phyloP scores from a whole-genome alignment of 257 asterid genomes.

The Solanum sitiens region DNA sequence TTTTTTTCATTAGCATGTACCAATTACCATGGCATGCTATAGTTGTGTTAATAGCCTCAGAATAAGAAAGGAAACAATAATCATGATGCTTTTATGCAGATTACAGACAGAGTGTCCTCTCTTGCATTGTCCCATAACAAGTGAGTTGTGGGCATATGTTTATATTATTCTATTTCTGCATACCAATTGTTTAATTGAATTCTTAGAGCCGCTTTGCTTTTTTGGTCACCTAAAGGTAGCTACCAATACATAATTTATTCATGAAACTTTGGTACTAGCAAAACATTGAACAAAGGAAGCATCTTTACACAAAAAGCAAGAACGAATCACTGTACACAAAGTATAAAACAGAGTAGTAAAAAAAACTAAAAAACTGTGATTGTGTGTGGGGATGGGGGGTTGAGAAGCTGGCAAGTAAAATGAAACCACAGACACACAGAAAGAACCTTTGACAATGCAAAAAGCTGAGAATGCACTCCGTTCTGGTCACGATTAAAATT shows the following conservation, averaged over 20 bases:
- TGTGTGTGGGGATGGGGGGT: not conserved
- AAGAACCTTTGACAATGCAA: conserved; percentile 86
- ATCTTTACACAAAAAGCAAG: not conserved
- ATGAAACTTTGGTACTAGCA: not conserved
- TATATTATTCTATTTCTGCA: not conserved
- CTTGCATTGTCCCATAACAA: not conserved
- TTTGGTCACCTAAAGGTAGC: not conserved
- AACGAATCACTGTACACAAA: not conserved
- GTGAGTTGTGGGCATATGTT: not conserved
- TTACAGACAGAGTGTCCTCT: not conserved
- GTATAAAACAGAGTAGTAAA: not conserved
- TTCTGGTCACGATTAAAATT: conserved; percentile 96
- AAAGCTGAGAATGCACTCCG: conserved; percentile 98
- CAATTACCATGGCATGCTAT: not conserved
- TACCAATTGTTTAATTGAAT: not conserved
- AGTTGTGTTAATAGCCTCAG: not conserved
- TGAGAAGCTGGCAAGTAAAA: not conserved
- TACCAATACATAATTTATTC: not conserved
- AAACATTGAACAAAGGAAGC: not conserved
- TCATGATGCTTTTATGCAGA: not conserved
- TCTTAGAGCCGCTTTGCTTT: not conserved
- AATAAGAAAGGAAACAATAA: not conserved
- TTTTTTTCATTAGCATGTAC: not conserved
- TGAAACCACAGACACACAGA: not conserved
- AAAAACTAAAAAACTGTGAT: not conserved